Base-by-base conservation (phyloP, 2,329 filamentous ascomycete species). In the Neonectria hederae region DNA sequence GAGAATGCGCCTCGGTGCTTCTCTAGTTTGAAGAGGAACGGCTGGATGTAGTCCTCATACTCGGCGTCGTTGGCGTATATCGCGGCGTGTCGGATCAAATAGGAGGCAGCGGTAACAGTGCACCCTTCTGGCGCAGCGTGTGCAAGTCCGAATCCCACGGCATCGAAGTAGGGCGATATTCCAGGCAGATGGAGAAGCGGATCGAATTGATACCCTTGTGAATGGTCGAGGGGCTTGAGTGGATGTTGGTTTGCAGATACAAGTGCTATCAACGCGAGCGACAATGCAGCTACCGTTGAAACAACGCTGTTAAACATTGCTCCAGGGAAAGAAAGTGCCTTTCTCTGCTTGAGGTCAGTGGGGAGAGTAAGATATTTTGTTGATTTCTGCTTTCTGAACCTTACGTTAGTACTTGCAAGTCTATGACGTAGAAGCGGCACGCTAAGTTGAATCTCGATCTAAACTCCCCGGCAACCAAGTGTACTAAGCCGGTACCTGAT, bases 81-180 rank as follows among this genome's bases (percentile, higher is more conserved):
- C 0, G 70, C 69, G 17, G 65, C 70, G 32, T 72, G 70, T 1
- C 70, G 64, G 46, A 72, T 72, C 19, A 72, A 62, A 30, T 72
- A 72, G 0, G 70, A 72, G 0, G 70, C 70, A 17, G 69, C 54
- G 10, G 61, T 72, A 0, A 72, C 68, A 0, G 54, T 72, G 1
- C 70, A 72, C 14, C 70, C 70, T 32, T 72, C 68, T 11, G 70
- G 70, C 2, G 70, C 68, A 13, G 53, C 57, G 1, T 72, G 70
- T 7, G 55, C 59, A 1, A 72, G 51, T 1, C 70, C 70, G 32
- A 72, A 72, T 1, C 70, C 70, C 11, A 72, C 66, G 1, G 70
- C 70, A 38, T 72, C 70, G 14, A 72, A 72, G 28, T 72, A 72
- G 2, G 70, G 70, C n/a, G 70, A 72, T 54, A 71, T 72, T 3